Percentiles rank a stretch among this genome's conserved stretches.
phyloP scores from a whole-genome alignment of 371 early-diverging fungal species.

The Mortierella sp. region DNA sequence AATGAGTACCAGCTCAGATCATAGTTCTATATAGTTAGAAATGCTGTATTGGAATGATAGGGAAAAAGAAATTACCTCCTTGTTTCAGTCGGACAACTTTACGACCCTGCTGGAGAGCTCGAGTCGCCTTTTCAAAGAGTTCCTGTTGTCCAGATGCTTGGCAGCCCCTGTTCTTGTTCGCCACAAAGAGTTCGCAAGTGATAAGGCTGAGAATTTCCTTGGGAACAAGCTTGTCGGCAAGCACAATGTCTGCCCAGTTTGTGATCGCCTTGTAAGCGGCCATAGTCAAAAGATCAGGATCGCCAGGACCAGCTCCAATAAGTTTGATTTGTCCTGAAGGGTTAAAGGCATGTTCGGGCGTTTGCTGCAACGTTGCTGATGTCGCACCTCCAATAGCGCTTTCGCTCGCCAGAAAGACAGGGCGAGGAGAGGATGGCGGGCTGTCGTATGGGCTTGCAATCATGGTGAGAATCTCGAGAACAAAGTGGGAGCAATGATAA shows the following conservation, averaged over 20 bases:
- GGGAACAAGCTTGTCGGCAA: slow-evolving; percentile 88
- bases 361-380: not conserved
- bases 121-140: slow-evolving; percentile 73
- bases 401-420: not conserved
- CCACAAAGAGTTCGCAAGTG: slow-evolving; percentile 67
- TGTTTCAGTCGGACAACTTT: slow-evolving; percentile 88
- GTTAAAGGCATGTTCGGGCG: not conserved
- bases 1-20: slow-evolving; percentile 1
- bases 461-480: slow-evolving; percentile 1
- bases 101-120: slow-evolving; percentile 71
- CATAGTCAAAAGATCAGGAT: slow-evolving; percentile 83
- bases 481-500: not conserved
- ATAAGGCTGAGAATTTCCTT: slow-evolving; percentile 70
- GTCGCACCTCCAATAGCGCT: not conserved
- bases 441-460: slow-evolving; percentile 36
- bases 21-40: not conserved
- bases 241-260: slow-evolving; percentile 78
- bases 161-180: slow-evolving; percentile 80
- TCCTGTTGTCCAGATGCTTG: slow-evolving; percentile 86
- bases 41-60: not conserved
- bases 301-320: slow-evolving; percentile 89
- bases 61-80: slow-evolving; percentile 61
- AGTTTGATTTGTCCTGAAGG: slow-evolving; percentile 54
- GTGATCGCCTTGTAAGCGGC: slow-evolving; percentile 75
- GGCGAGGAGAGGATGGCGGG: slow-evolving; percentile 43